These are phyloP conservation scores for Sugiyamaella chiloensis DNA, from an alignment of 805 yeast species.

Conservation along the genomic window DNA sequence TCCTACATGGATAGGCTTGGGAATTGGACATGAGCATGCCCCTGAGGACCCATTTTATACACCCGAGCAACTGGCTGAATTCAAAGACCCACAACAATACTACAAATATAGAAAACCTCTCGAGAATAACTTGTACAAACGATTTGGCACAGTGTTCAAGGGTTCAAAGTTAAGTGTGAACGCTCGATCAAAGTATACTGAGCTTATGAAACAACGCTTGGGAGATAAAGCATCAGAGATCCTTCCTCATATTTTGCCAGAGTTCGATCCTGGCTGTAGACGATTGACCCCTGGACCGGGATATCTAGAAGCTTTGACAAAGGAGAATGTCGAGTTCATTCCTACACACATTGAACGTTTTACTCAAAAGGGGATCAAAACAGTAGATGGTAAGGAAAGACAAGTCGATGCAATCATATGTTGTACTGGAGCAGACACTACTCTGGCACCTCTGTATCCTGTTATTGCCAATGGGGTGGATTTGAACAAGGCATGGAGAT, in stretches of 20 bases:
- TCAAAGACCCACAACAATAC: slow-evolving; percentile 13
- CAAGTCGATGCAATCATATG: slow-evolving; percentile 14
- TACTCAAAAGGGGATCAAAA: slow-evolving; percentile 22
- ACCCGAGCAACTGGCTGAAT: slow-evolving; percentile 9
- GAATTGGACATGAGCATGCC: slow-evolving; percentile 10
- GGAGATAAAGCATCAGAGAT: slow-evolving; percentile 13
- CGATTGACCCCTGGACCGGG: slow-evolving; percentile 24
- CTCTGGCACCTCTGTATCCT: slow-evolving; percentile 12
- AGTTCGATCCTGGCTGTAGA: slow-evolving; percentile 21
- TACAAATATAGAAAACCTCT: slow-evolving; percentile 10
- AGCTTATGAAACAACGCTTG: slow-evolving; percentile 11
- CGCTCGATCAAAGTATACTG: slow-evolving; percentile 3
- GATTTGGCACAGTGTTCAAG: slow-evolving; percentile 10
- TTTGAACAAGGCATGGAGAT: slow-evolving; percentile 7
- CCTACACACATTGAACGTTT: slow-evolving; percentile 16
- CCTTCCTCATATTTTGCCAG: slow-evolving; percentile 20
- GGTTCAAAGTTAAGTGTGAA: slow-evolving; percentile 8
- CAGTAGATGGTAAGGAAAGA: slow-evolving; percentile 18
- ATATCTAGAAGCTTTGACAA: slow-evolving; percentile 21
- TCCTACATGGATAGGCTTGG: slow-evolving; percentile 17
- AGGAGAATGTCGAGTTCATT: slow-evolving; percentile 23
- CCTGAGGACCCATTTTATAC: slow-evolving; percentile 11
- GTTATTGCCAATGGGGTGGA: slow-evolving; percentile 11
- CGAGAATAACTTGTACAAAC: slow-evolving; percentile 6
- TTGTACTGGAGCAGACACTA: slow-evolving; percentile 15